phyloP scores from a whole-genome alignment of 495 filamentous ascomycete species.

The Neurospora terricola region DNA sequence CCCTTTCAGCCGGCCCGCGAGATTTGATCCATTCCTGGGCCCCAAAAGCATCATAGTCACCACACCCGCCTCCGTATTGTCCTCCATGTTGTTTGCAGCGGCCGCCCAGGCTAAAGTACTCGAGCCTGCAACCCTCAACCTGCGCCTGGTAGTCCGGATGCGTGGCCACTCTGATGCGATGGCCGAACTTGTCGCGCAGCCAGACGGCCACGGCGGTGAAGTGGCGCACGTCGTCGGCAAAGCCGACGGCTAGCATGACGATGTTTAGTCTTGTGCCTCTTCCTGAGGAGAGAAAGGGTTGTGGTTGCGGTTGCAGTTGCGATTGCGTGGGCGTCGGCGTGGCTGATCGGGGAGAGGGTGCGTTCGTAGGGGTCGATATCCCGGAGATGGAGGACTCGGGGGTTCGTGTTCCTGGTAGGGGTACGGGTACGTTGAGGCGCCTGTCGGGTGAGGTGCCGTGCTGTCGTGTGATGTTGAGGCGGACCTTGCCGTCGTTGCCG shows the following conservation, averaged over 20 bases:
- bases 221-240: conserved; percentile 53
- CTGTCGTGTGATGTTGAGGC: not conserved
- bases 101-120: conserved; percentile 51
- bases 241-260: conserved; percentile 54
- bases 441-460: not conserved
- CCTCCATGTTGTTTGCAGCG: not conserved
- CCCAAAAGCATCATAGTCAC: conserved; percentile 52
- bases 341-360: not conserved
- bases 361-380: not conserved
- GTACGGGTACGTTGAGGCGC: not conserved
- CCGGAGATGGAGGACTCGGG: not conserved
- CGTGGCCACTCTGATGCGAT: conserved; percentile 55
- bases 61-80: conserved; percentile 30
- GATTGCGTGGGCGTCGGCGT: not conserved
- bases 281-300: not conserved
- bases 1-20: conserved; percentile 44
- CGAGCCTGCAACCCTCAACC: conserved; percentile 40
- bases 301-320: not conserved
- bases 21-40: conserved; percentile 32
- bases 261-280: conserved; percentile 37
- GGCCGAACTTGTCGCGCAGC: conserved; percentile 36
- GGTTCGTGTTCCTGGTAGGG: not conserved
- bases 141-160: conserved; percentile 52
- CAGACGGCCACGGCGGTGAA: conserved; percentile 46
- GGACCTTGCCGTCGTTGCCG: not conserved